A percentile compares a stretch with the other conserved stretches of the same genome.
These are phyloP conservation scores for Actinomortierella ambigua DNA, from an alignment of 371 early-diverging fungal species.

Conservation along the genomic window DNA sequence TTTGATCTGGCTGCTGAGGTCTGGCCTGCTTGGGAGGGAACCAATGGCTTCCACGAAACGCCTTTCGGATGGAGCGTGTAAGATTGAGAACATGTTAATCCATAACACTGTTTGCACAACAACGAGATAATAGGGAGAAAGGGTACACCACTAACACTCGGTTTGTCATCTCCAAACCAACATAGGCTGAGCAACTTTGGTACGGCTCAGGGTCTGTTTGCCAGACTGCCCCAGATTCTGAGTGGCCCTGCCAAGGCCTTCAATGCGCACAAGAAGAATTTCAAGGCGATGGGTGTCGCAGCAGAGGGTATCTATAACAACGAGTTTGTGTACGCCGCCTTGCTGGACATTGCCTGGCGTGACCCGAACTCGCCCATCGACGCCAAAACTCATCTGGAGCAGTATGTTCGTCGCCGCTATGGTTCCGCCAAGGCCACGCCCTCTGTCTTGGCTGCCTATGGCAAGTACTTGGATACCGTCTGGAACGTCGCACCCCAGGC, in stretches of 20 bases:
- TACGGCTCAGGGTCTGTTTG: constrained; percentile 33
- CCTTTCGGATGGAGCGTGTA: constrained; percentile 43
- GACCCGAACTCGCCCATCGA: constrained; percentile 22
- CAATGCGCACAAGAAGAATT: constrained; percentile 11
- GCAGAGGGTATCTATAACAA: constrained; percentile 41
- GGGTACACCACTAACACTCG: too few relatives aligned
- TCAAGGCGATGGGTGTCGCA: constrained; percentile 34
- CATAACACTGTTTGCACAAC: too few relatives aligned
- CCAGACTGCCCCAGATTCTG: constrained; percentile 10
- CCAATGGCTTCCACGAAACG: constrained; percentile 24
- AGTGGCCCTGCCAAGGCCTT: constrained; percentile 13
- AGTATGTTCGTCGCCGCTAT: constrained; percentile 32
- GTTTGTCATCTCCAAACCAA: too few relatives aligned
- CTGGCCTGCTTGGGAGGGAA: constrained; percentile 14
- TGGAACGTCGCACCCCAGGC: constrained; percentile 18
- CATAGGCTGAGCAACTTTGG: constrained; percentile 35
- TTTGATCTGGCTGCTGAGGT: constrained; percentile 31
- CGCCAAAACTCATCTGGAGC: constrained; percentile 11
- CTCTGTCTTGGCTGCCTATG: constrained; percentile 21
- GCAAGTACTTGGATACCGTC: constrained; percentile 26
- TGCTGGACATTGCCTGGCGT: constrained; percentile 24
- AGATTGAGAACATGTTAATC: too few relatives aligned
- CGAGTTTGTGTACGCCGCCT: constrained; percentile 27
- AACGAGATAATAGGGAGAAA: too few relatives aligned
- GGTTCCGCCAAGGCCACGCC: constrained; percentile 19